These are phyloP conservation scores for Cordyceps cateniannulata DNA, from an alignment of 2,329 filamentous ascomycete species.

Conservation along the genomic window DNA sequence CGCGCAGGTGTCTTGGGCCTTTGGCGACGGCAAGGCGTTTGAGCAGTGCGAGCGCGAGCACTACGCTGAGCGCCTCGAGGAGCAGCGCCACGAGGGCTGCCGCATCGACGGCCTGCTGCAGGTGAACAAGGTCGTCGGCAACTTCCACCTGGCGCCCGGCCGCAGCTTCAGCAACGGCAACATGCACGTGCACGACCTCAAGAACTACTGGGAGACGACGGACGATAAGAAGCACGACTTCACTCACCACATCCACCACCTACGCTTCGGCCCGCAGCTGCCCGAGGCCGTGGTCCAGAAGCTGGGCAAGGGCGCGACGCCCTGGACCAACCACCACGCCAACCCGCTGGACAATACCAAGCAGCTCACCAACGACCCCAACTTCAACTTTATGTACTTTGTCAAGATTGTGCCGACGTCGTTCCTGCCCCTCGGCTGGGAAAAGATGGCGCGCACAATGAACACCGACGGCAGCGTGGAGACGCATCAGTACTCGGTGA, in stretches of 20 bases:
- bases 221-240: conserved; percentile 73
- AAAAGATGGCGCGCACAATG: conserved; percentile 50
- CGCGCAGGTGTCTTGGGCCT: conserved; percentile 83
- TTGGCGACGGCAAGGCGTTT: conserved; percentile 83
- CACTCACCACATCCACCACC: conserved; percentile 77
- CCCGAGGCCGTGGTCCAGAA: conserved; percentile 63
- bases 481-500: conserved; percentile 97
- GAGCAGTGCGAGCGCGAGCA: conserved; percentile 95
- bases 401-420: conserved; percentile 96
- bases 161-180: conserved; percentile 94
- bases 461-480: conserved; percentile 75
- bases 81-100: conserved; percentile 86
- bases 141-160: conserved; percentile 96
- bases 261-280: conserved; percentile 89
- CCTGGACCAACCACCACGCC: conserved; percentile 83
- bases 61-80: conserved; percentile 81
- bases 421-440: conserved; percentile 88
- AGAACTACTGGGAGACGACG: conserved; percentile 81
- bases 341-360: conserved; percentile 81
- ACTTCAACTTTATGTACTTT: conserved; percentile 98
- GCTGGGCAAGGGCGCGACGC: conserved; percentile 42
- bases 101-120: conserved; percentile 85
- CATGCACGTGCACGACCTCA: conserved; percentile 95
- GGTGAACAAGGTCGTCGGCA: conserved; percentile 97
- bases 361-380: conserved; percentile 72